Percentiles rank a stretch among this genome's conserved stretches.
phyloP scores from a whole-genome alignment of 2,329 filamentous ascomycete genomes.

The Mariannaea sp. region DNA sequence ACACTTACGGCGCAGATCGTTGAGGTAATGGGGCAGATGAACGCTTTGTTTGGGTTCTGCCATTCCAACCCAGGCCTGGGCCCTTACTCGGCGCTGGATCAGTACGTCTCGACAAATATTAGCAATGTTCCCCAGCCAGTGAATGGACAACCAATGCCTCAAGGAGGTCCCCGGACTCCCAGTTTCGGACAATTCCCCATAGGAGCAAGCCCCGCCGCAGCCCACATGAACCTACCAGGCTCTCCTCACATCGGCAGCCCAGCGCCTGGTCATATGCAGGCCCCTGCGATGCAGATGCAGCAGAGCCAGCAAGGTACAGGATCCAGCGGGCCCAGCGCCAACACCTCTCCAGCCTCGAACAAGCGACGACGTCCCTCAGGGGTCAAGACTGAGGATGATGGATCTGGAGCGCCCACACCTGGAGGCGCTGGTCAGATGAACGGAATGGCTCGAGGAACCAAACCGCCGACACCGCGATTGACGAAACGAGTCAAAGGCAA shows the following conservation, averaged over 20 bases:
- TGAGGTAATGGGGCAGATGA: constrained; percentile 71
- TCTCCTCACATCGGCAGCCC: constrained; percentile 67
- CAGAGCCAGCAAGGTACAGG: constrained; percentile 70
- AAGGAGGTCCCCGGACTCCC: constrained; percentile 55
- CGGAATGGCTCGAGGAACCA: constrained; percentile 54
- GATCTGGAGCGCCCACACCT: constrained; percentile 55
- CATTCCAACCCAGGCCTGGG: constrained; percentile 58
- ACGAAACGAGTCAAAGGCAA: constrained; percentile 59
- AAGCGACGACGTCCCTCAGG: constrained; percentile 62
- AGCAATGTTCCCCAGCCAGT: constrained; percentile 45
- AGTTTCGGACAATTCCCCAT: constrained; percentile 63
- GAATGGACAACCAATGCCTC: constrained; percentile 57
- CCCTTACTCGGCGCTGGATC: constrained; percentile 63
- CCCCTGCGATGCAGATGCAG: constrained; percentile 69
- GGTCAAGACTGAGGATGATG: constrained; percentile 63
- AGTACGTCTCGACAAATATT: constrained; percentile 59
- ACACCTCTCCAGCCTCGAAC: constrained; percentile 66
- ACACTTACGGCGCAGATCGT: constrained; percentile 54
- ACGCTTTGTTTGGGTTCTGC: constrained; percentile 63
- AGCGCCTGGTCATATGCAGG: constrained; percentile 65
- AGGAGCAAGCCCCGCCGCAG: constrained; percentile 62
- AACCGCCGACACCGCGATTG: constrained; percentile 63
- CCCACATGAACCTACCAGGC: constrained; percentile 65
- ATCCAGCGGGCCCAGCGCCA: constrained; percentile 69
- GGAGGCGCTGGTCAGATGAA: constrained; percentile 53